Base-by-base conservation (phyloP, 1,284 basidiomycete genomes). In the Quambalaria eucalypti region DNA sequence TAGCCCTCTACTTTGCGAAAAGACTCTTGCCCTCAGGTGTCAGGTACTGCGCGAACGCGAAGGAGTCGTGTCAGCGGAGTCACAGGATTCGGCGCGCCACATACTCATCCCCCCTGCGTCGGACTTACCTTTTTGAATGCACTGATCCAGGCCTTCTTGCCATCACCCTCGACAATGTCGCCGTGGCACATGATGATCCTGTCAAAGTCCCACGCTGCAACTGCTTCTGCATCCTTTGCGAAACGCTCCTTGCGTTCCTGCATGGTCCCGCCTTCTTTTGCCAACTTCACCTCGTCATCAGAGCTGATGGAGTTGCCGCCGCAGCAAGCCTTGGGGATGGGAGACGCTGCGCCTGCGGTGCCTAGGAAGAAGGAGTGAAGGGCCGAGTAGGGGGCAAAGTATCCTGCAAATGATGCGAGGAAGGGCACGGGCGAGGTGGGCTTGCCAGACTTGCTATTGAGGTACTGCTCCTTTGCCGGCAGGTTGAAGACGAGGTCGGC, bases 131-230 rank as follows among this genome's bases (percentile, higher is more conserved):
- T 64, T 46, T 56, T 52, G 50, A 57, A 71, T 1, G 68, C 66
- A 8, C 44, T 21, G 1, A 55, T 31, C 87, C 87, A 91, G 1
- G 83, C 85, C 42, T 80, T 79, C 69, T 86, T 86, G 0, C 82
- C 89, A 5, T 81, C 81, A 0, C 78, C 82, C 75, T 90, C 88
- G 55, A 92, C 87, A 19, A 90, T 86, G 64, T 90, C 87, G 81
- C 87, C 92, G 76, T 96, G 92, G 69, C 90, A 93, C 47, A 89
- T 88, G 56, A 96, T 90, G 69, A 97, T 87, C 44, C 87, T 80
- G 28, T 87, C 83, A 74, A 90, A 92, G 66, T 92, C 85, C 90
- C 90, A 92, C 1, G 77, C 80, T 1, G 83, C 81, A 2, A 92
- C 87, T 1, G 80, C 84, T 64, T 80, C 82, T 2, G 82, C 85